A percentile compares a stretch with the other conserved stretches of the same genome.
Evolutionary conservation across 768 basidiomycete genomes (phyloP).

Genomic region (Auricularia cornea): DNA sequence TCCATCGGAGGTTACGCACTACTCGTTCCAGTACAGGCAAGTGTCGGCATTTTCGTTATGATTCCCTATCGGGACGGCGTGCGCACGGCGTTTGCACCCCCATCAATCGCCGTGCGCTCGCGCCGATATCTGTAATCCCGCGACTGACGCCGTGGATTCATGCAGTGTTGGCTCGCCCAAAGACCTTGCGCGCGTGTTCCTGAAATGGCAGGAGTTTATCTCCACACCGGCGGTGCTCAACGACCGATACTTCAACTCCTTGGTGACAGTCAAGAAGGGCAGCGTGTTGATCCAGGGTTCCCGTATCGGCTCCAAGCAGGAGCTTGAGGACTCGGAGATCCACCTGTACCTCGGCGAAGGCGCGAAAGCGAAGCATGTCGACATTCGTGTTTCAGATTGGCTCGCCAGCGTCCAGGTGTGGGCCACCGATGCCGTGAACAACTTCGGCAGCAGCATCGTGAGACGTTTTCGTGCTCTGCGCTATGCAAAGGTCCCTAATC

Average conservation of each 20-base stretch:
- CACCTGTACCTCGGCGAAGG: not conserved
- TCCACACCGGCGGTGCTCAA: not conserved
- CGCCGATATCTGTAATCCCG: no score
- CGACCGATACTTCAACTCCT: not conserved
- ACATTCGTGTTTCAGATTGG: not conserved
- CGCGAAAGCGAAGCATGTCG: not conserved
- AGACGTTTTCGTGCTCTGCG: not conserved
- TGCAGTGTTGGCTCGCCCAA: not conserved
- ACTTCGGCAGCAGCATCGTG: conserved; percentile 1
- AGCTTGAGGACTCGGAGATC: not conserved
- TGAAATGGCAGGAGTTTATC: conserved; percentile 1
- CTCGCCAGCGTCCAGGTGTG: not conserved
- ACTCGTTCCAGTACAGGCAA: not conserved
- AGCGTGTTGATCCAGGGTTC: not conserved
- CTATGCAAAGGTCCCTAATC: no score
- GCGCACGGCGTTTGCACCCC: not conserved
- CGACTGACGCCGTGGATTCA: not conserved
- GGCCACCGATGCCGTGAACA: not conserved
- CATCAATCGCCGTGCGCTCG: not conserved
- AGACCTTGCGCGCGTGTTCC: not conserved
- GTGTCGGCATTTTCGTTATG: not conserved
- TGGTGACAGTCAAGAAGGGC: not conserved
- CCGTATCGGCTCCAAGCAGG: not conserved
- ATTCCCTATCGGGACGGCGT: not conserved
- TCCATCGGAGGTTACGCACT: conserved; percentile 12